These are phyloP conservation scores for Coemansia brasiliensis DNA, from an alignment of 192 early-diverging fungal genomes.

Conservation along the genomic window DNA sequence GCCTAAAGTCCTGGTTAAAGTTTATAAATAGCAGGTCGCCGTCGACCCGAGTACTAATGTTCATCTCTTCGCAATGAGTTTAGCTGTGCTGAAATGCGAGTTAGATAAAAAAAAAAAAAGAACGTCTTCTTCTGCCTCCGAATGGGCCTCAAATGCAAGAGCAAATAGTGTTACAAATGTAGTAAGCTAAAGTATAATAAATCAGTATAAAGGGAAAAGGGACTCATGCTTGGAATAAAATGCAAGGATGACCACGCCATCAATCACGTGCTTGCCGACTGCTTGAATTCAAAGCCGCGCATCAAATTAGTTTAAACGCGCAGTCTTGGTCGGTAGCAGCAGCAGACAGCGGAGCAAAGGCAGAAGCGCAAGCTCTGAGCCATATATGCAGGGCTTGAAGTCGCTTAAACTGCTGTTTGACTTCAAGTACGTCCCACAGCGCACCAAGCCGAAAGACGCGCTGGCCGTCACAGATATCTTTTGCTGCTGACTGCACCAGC, in stretches of 20 bases:
- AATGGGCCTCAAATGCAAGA: too few relatives aligned
- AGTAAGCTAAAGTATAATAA: too few relatives aligned
- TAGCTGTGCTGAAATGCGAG: too few relatives aligned
- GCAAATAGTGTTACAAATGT: too few relatives aligned
- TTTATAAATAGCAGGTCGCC: slow-evolving; percentile 78
- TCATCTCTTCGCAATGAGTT: slow-evolving; percentile 52
- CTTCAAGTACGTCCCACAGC: slow-evolving; percentile 51
- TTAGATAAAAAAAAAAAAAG: too few relatives aligned
- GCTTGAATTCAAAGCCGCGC: too few relatives aligned
- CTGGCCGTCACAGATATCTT: slow-evolving; percentile 8
- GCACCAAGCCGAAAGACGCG: slow-evolving; percentile 8
- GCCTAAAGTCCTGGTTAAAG: slow-evolving; percentile 82
- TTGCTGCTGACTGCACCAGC: slow-evolving; percentile 33
- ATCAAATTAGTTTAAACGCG: too few relatives aligned
- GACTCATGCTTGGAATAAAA: too few relatives aligned
- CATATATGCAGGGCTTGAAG: slow-evolving; percentile 29
- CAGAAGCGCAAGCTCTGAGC: slow-evolving; percentile 9
- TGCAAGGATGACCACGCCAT: background rate
- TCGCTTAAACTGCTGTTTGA: slow-evolving; percentile 59
- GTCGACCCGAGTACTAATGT: slow-evolving; percentile 60
- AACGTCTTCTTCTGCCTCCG: too few relatives aligned
- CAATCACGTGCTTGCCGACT: too few relatives aligned
- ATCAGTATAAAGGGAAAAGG: too few relatives aligned
- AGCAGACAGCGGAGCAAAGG: background rate
- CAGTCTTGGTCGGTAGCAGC: too few relatives aligned